Conservation (phyloP, 805 yeast species). For the Limtongia smithiae region DNA sequence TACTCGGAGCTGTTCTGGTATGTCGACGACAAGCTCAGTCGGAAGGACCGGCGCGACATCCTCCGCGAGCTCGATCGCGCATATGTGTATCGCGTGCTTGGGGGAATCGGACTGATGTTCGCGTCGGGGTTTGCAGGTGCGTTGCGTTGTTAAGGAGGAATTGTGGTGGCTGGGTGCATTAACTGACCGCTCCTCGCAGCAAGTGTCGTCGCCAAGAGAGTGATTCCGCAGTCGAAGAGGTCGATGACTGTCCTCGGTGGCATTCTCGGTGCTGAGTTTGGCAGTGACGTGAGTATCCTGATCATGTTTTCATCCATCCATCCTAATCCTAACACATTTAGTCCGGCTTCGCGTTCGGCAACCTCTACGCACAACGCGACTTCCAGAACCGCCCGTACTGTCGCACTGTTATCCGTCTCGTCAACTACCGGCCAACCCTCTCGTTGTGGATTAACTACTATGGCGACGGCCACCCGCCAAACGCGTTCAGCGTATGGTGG, state of each 20-base stretch:
- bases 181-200: constrained; percentile 4
- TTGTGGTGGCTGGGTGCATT: neutral
- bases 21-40: constrained; percentile 15
- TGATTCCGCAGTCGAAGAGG: constrained; percentile 9
- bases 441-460: constrained; percentile 22
- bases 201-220: neutral
- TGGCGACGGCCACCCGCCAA: constrained; percentile 15
- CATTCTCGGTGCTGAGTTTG: constrained; percentile 14
- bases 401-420: constrained; percentile 9
- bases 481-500: constrained; percentile 15
- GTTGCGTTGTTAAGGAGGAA: neutral
- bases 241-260: constrained; percentile 15
- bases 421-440: constrained; percentile 15
- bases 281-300: constrained; percentile 10
- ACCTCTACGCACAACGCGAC: constrained; percentile 4
- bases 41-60: constrained; percentile 20
- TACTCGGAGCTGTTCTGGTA: constrained; percentile 25
- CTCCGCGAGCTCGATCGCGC: constrained; percentile 10
- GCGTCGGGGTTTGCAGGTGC: constrained; percentile 2
- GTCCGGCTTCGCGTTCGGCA: constrained; percentile 4
- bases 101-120: constrained; percentile 9
- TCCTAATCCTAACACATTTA: neutral
- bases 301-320: neutral
- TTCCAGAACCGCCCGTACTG: constrained; percentile 14
- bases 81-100: constrained; percentile 12